Evolutionary conservation across 2,329 filamentous ascomycete genomes (phyloP), one percentile per base, ranked within the genome.

Genomic region (Cladobotryum mycophilum): DNA sequence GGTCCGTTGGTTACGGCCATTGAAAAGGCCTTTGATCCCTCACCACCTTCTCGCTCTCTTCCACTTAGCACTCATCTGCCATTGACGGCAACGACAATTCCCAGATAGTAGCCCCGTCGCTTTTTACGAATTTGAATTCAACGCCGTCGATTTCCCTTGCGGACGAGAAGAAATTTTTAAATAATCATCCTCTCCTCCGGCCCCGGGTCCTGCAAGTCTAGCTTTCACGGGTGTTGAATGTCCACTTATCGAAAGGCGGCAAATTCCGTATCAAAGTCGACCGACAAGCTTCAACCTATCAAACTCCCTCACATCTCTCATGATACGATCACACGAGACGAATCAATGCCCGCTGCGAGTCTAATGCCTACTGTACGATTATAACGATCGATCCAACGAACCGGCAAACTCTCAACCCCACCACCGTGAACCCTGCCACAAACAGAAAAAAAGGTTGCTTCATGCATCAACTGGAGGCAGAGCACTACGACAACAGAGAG

Each of bases 11-110:
- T 41, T 46, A 41, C 48, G 52, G 36, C 52, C 66, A 70, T 71
- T 71, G 61, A 71, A 71, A 71, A 70, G 62, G 63, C 66, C 60
- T 62, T 61, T 62, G 63, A 56, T 67, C 66, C 67, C 67, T 60
- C 65, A 58, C 60, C 58, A 60, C 57, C 59, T 60, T 60, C 56
- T 60, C 57, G 55, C 55, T 53, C 55, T 57, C 52, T 55, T 59
- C 58, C 60, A 53, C 53, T 58, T 58, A 58, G 58, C 58, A 60
- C 60, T 59, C 62, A 65, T 63, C 58, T 58, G 59, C 58, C 62
- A 57, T 45, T 45, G 45, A 48, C 48, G 53, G 56, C 54, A 56
- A 48, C 54, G 52, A 52, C 49, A 48, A 15, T 22, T 22, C 51
- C 25, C 25, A 51, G 53, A 52, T 38, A 54, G 34, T 41, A 49